Base-by-base conservation (phyloP, 495 filamentous ascomycete genomes). In the Echria macrotheca region DNA sequence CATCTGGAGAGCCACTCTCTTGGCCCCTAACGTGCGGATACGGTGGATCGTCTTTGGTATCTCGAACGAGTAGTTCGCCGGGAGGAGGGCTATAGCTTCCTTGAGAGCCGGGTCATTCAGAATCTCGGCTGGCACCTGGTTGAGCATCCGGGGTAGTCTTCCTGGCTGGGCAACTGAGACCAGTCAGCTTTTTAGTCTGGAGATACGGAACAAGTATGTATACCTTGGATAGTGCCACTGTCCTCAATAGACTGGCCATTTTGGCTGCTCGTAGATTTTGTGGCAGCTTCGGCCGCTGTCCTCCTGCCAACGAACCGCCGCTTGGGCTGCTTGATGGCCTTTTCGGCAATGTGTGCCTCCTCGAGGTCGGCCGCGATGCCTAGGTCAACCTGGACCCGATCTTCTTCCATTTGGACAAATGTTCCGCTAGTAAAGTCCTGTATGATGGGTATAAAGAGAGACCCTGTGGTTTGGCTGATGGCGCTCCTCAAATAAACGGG, bases 31-130 rank as follows among this genome's bases (percentile, higher is more conserved):
- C 8, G 80, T 81, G 33, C 89, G 88, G 58, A 99, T 89, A 22
- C 91, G 82, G 66, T 96, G 89, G 61, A 99, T 93, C 2, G 93
- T 97, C 66, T 99, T 97, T 61, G 86, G 93, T 44, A 99, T 90
- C 68, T 99, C 93, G 63, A 99, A 99, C 35, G 86, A 89, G 74
- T 97, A 99, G 72, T 99, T 97, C 14, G 80, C 68, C 2, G 93
- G 93, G 5, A 99, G 82, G 15, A 96, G 79, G 3, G 80, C 73
- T 38, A 97, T 91, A 2, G 93, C 93, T 12, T 80, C 85, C 68
- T 89, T 89, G 55, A 99, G 86, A n/a, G 86, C 87, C 33, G 81
- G 71, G 63, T 97, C 88, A 48, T 93, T 71, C 18, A 93, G 74
- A 53, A 99, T 96, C 47, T 89, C 85, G 2, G 81, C 68, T 1